These are phyloP conservation scores for Blastocystis sp. DNA, from an alignment of 352 stramenopile species.

Conservation along the genomic window DNA sequence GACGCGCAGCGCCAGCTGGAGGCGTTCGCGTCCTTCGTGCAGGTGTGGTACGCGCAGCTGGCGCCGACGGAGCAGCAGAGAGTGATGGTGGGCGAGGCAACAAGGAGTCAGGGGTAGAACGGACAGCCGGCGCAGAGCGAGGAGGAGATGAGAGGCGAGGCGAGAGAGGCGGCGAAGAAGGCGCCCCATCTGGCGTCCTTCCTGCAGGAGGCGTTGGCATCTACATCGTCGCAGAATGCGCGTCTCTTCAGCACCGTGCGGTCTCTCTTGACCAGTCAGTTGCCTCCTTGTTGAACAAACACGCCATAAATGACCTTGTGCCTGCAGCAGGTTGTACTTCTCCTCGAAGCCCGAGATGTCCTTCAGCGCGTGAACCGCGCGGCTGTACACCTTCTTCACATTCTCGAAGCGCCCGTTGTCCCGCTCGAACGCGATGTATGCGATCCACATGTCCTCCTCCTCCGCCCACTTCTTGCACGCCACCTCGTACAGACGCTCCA, in stretches of 20 bases:
- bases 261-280: neutral
- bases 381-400: constrained; percentile 32
- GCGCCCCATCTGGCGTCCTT: constrained; percentile 16
- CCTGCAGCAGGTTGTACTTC: constrained; percentile 42
- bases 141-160: neutral
- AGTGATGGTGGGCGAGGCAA: neutral
- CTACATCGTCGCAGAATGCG: no score
- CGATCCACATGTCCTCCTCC: constrained; percentile 19
- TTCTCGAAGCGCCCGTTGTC: constrained; percentile 19
- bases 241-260: neutral
- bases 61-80: neutral
- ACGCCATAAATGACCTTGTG: constrained; percentile 42
- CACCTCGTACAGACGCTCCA: constrained; percentile 42
- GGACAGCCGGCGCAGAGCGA: neutral
- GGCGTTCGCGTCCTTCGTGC: neutral
- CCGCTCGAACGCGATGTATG: constrained; percentile 31
- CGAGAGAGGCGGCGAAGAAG: constrained; percentile 6
- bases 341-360: constrained; percentile 39
- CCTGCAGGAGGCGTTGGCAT: constrained; percentile 8
- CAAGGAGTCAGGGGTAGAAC: neutral
- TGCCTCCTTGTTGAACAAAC: constrained; percentile 7
- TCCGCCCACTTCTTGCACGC: neutral
- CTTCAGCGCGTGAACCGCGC: constrained; percentile 4
- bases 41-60: constrained; percentile 20
- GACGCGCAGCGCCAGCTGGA: neutral